Conservation (phyloP, 2,329 filamentous ascomycete species). For the Apiospora hydei region DNA sequence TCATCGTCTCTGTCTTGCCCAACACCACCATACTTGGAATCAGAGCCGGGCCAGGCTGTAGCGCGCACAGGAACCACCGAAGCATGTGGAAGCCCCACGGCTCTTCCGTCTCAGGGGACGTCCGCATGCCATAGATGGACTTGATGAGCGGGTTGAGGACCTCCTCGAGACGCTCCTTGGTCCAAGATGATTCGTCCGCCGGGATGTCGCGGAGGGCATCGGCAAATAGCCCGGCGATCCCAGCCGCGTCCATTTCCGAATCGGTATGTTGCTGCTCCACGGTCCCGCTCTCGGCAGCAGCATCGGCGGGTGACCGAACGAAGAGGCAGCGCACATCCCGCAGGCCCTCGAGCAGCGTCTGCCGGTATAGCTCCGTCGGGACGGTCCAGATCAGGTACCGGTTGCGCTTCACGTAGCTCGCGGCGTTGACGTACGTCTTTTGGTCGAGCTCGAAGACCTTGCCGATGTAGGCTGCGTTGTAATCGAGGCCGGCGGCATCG, state of each 20-base stretch:
- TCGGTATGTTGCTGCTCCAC: neutral
- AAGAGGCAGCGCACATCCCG: neutral
- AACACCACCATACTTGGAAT: slow-evolving; percentile 37
- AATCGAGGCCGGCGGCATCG: too few relatives aligned
- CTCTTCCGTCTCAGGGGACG: slow-evolving; percentile 21
- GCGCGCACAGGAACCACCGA: slow-evolving; percentile 39
- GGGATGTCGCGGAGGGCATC: slow-evolving; percentile 30
- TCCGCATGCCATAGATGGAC: slow-evolving; percentile 29
- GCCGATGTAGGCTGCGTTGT: slow-evolving; percentile 31
- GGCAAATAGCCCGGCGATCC: slow-evolving; percentile 30
- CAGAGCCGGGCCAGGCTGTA: slow-evolving; percentile 35
- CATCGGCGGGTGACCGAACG: neutral
- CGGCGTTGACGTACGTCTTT: slow-evolving; percentile 28
- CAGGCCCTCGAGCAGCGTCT: slow-evolving; percentile 1
- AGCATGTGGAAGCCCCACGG: slow-evolving; percentile 39
- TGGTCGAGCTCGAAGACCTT: slow-evolving; percentile 33
- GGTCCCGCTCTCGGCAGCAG: neutral
- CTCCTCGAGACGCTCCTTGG: slow-evolving; percentile 25
- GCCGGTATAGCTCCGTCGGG: slow-evolving; percentile 29
- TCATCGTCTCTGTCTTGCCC: slow-evolving; percentile 37
- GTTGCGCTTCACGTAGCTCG: slow-evolving; percentile 33
- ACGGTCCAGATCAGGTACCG: slow-evolving; percentile 39
- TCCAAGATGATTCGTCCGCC: slow-evolving; percentile 31
- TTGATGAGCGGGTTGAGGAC: slow-evolving; percentile 32
- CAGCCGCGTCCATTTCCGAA: slow-evolving; percentile 23